Evolutionary conservation across 148 eudicot genomes (phyloP), one percentile per base, ranked within the genome.

Genomic region (Camellia japonica): DNA sequence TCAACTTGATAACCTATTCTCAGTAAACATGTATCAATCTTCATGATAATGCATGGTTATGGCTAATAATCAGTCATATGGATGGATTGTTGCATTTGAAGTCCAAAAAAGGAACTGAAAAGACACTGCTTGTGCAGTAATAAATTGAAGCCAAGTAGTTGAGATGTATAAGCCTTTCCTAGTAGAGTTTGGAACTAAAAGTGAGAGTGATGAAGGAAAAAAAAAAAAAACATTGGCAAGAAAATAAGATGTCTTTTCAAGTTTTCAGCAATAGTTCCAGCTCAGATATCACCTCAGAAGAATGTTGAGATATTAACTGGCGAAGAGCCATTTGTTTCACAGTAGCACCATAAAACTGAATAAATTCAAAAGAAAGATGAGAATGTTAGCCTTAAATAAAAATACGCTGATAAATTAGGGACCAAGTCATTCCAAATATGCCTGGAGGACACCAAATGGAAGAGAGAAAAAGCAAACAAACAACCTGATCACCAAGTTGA

Each of bases 301-400:
- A 77, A 60, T 83, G 87, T n/a, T 80, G 89, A 72, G 86, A 68
- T 70, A 75, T 82, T 69, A 90, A 73, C 81, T 92, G 97, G 75
- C 77, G 78, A 77, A 90, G 84, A 67, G 94, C 97, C 94, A 92
- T 89, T 84, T 89, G 90, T 84, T 89, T 92, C 75, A 90, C 87
- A 43, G 97, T 88, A 51, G 89, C 92, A 66, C 79, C 87, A 86
- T 92, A 92, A 79, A 89, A 92, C 97, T 92, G 90, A 84, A 83
- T 46, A 10, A 9, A 16, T 60, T 30, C 38, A 30, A 30, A 30
- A 30, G 38, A 30, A 30, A 30, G 38, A 30, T 30, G 38, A 30
- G 1, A 30, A 1, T 30, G 38, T 30, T 30, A 30, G 38, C 38
- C 38, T 30, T 1, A 30, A 30, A 30, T 30, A 30, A 30, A 30